Conservation (phyloP, 75 land plant species). For the Cryptomeria japonica region DNA sequence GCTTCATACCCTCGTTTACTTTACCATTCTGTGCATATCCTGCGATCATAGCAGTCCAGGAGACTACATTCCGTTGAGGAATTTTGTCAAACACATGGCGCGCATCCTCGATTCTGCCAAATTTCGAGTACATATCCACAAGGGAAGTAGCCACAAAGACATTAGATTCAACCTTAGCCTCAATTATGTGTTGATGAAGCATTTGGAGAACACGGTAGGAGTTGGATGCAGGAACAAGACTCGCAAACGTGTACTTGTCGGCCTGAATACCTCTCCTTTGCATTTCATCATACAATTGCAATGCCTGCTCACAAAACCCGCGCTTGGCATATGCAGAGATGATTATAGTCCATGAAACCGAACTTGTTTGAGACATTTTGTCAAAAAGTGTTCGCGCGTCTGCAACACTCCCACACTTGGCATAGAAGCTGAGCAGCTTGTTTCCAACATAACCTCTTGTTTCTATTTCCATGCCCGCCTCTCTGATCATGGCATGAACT, state of each 20-base stretch:
- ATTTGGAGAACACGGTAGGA: conserved; percentile 24
- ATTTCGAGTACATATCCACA: conserved; percentile 61
- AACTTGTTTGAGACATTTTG: conserved; percentile 37
- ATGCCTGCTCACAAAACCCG: conserved; percentile 32
- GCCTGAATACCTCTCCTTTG: conserved; percentile 30
- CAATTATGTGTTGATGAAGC: conserved; percentile 41
- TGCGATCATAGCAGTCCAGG: conserved; percentile 68
- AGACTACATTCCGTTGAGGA: conserved; percentile 33
- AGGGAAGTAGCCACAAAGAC: conserved; percentile 42
- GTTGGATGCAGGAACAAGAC: conserved; percentile 47
- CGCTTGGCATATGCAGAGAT: conserved; percentile 61
- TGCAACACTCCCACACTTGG: conserved; percentile 35
- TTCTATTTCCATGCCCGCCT: conserved; percentile 39
- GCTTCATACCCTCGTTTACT: conserved; percentile 34
- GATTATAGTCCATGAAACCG: conserved; percentile 68
- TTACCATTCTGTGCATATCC: conserved; percentile 47
- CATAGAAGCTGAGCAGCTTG: conserved; percentile 54
- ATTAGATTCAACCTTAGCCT: conserved; percentile 31
- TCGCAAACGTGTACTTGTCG: conserved; percentile 51
- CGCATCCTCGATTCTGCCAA: conserved; percentile 44
- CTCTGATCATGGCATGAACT: conserved; percentile 30
- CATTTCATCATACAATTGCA: conserved; percentile 43
- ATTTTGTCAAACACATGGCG: conserved; percentile 42
- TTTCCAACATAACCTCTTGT: conserved; percentile 28
- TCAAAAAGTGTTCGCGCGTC: conserved; percentile 50